phyloP scores from a whole-genome alignment of 2,329 filamentous ascomycete species.

The Huntiella savannae region DNA sequence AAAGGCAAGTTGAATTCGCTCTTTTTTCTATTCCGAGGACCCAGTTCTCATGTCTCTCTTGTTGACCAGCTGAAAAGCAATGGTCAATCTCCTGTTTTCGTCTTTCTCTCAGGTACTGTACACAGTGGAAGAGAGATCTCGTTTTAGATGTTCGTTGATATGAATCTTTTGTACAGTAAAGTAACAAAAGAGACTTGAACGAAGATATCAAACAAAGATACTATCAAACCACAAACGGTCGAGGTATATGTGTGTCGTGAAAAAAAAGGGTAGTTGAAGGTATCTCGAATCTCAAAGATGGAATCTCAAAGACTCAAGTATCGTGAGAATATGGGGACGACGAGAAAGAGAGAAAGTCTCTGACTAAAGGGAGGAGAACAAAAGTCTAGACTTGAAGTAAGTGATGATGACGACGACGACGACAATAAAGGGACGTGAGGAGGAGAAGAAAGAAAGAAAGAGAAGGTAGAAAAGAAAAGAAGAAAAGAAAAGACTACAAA shows the following conservation, averaged over 20 bases:
- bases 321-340: not conserved
- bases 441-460: not conserved
- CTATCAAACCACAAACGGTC: not conserved
- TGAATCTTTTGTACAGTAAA: too few relatives aligned
- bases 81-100: slow-evolving; percentile 4
- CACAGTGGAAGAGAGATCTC: slow-evolving; percentile 1
- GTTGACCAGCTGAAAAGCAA: slow-evolving; percentile 2
- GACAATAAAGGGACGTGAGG: not conserved
- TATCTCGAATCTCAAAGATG: too few relatives aligned
- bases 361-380: not conserved
- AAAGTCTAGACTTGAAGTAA: not conserved
- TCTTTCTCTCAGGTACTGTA: slow-evolving; percentile 7
- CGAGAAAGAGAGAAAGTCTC: not conserved
- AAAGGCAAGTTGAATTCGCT: slow-evolving; percentile 9
- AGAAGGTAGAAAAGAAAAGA: not conserved
- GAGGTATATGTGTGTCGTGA: not conserved
- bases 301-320: not conserved
- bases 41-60: slow-evolving; percentile 11
- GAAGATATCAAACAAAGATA: slow-evolving; percentile 1
- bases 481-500: not conserved
- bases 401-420: not conserved
- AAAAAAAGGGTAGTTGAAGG: not conserved
- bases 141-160: too few relatives aligned
- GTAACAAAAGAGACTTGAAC: too few relatives aligned
- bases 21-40: slow-evolving; percentile 9